Evolutionary conservation across 2,329 filamentous ascomycete genomes (phyloP), one percentile per base, ranked within the genome.

Genomic region (Cercospora janseana): DNA sequence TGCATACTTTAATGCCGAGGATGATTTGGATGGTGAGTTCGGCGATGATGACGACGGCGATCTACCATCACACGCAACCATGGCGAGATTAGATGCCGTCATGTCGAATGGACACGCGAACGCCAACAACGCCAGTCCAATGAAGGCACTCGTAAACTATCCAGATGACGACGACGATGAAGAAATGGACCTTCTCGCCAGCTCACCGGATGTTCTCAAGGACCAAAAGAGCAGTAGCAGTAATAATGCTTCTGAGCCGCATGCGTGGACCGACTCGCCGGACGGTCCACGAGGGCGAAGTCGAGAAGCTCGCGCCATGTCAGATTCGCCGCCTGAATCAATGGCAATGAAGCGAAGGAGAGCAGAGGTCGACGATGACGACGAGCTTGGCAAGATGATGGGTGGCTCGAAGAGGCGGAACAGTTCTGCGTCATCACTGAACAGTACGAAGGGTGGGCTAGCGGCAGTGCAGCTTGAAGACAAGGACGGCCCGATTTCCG

Each of bases 1-100:
- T 63, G 89, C 92, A 34, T 98, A 97, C 69, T 97, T 94, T 79
- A 92, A 95, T 62, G 82, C 81, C 0, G 89, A 87, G 1, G 91
- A 96, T 60, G 88, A 93, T 38, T 86, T 91, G 52, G 90, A 95
- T 5, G 88, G 89, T 9, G 75, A 83, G 37, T 48, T 58, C 9
- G 52, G 52, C 13, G 59, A 72, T 9, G 61, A 65, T 26, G 66
- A 67, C 44, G 59, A 65, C 9, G 46, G 51, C 6, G 59, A 57
- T 24, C 46, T 67, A n/a, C 65, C 65, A 4, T 64, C 60, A 7
- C 52, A 63, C 4, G 49, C 51, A 13, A 49, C 43, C 3, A 26
- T 42, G 44, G 44, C 44, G 5, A 34, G 15, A 37, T 46, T 26
- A 16, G 53, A 41, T 41, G 44, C 23, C 58, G 49, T 46, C 32